A percentile compares a stretch with the other conserved stretches of the same genome.
These are phyloP conservation scores for Phialophora expanda DNA, from an alignment of 2,329 filamentous ascomycete species.

Conservation along the genomic window DNA sequence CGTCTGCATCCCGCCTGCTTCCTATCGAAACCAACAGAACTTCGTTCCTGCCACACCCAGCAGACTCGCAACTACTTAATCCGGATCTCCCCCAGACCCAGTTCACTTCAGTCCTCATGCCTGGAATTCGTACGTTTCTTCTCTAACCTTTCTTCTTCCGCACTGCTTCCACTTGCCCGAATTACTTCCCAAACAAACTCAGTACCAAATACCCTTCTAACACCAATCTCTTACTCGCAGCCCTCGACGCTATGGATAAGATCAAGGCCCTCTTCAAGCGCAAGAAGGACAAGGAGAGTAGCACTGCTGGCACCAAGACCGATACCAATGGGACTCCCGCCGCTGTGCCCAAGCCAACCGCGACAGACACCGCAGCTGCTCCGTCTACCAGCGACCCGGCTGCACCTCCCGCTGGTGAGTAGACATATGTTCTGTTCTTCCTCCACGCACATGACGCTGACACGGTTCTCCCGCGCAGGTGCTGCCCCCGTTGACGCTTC, in stretches of 20 bases:
- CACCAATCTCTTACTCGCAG: conserved; percentile 25
- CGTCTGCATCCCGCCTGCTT: conserved; percentile 24
- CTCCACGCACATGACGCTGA: not conserved
- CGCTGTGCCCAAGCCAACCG: conserved; percentile 31
- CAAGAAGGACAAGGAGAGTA: conserved; percentile 32
- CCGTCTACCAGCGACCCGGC: conserved; percentile 33
- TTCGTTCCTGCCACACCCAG: conserved; percentile 14
- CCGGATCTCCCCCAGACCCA: conserved; percentile 19
- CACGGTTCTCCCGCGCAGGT: conserved; percentile 23
- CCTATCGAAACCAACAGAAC: conserved; percentile 24
- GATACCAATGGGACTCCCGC: conserved; percentile 26
- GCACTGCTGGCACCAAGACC: conserved; percentile 31
- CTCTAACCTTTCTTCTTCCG: conserved; percentile 19
- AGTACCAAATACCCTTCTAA: conserved; percentile 22
- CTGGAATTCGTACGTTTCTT: conserved; percentile 38
- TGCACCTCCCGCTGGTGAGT: conserved; percentile 36
- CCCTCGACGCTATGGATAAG: conserved; percentile 40
- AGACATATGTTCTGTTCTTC: not conserved
- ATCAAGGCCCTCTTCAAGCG: conserved; percentile 39
- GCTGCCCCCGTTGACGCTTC: conserved; percentile 28
- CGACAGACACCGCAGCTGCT: conserved; percentile 30
- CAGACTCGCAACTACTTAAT: conserved; percentile 28
- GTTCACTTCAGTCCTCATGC: conserved; percentile 29
- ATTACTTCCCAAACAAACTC: conserved; percentile 5
- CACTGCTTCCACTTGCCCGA: conserved; percentile 6